A percentile compares a stretch with the other conserved stretches of the same genome.
phyloP scores from a whole-genome alignment of 306 rosid species.

The Vigna trinervia region DNA sequence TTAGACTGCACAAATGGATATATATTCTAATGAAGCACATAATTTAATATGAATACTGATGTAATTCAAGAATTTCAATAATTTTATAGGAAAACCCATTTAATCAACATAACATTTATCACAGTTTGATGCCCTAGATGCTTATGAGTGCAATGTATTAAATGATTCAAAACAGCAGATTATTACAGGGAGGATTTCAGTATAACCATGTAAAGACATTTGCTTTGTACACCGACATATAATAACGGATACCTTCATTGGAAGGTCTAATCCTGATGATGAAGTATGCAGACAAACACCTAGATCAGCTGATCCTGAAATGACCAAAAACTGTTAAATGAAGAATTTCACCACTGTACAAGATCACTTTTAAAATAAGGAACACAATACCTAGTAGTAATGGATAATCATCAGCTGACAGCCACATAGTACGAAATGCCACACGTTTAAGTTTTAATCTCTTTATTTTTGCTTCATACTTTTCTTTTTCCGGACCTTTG shows the following conservation, averaged over 20 bases:
- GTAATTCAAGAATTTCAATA: neutral
- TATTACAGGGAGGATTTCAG: conserved; percentile 11
- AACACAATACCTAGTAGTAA: conserved; percentile 71
- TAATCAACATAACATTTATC: conserved; percentile 11
- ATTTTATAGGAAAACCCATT: neutral
- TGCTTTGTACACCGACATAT: neutral
- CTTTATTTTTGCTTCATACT: conserved; percentile 83
- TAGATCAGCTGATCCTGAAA: conserved; percentile 89
- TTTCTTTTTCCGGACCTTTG: conserved; percentile 91
- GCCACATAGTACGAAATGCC: conserved; percentile 97
- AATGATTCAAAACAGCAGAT: neutral
- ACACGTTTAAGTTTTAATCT: conserved; percentile 83
- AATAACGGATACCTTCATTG: conserved; percentile 81
- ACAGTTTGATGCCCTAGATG: conserved; percentile 6
- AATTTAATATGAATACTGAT: neutral
- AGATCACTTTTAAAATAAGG: conserved; percentile 4
- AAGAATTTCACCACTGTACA: conserved; percentile 20
- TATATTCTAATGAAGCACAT: conserved; percentile 19
- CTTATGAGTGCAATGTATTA: neutral
- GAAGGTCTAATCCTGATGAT: conserved; percentile 97
- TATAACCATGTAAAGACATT: neutral
- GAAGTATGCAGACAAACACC: conserved; percentile 98
- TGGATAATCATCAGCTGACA: conserved; percentile 96
- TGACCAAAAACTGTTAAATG: conserved; percentile 37
- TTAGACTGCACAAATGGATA: neutral